Conservation (phyloP, 2,329 filamentous ascomycete species). For the Arachnomyces sp. region DNA sequence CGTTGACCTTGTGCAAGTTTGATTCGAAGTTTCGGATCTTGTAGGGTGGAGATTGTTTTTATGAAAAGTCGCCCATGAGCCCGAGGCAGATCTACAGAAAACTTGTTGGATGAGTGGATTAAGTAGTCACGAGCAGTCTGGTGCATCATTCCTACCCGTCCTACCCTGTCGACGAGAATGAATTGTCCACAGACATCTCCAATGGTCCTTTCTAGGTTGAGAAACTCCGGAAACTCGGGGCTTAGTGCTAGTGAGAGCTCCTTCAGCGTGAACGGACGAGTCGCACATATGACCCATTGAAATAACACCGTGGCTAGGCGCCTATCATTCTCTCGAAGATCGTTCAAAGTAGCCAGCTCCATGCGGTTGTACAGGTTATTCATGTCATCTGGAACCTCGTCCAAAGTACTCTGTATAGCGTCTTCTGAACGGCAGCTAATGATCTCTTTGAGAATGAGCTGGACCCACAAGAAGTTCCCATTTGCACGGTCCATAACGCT, state of each 20-base stretch:
- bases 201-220: conserved; percentile 17
- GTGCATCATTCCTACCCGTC: conserved; percentile 17
- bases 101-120: conserved; percentile 5
- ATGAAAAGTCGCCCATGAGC: conserved; percentile 12
- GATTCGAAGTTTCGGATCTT: neutral
- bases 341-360: conserved; percentile 12
- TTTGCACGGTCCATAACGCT: conserved; percentile 10
- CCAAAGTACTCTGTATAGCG: conserved; percentile 11
- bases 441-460: conserved; percentile 11
- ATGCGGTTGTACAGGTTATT: conserved; percentile 21
- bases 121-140: conserved; percentile 20
- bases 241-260: conserved; percentile 19
- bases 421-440: conserved; percentile 10
- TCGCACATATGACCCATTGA: conserved; percentile 17
- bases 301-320: conserved; percentile 14
- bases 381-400: conserved; percentile 20
- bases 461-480: conserved; percentile 15
- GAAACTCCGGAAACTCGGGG: conserved; percentile 11
- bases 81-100: conserved; percentile 2
- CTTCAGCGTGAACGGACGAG: conserved; percentile 13
- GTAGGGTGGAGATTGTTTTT: conserved; percentile 16
- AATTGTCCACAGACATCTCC: conserved; percentile 20
- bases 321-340: neutral
- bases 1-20: conserved; percentile 1
- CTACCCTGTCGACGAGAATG: conserved; percentile 15